phyloP scores from a whole-genome alignment of 306 rosid species.

The Lathyrus aphaca region DNA sequence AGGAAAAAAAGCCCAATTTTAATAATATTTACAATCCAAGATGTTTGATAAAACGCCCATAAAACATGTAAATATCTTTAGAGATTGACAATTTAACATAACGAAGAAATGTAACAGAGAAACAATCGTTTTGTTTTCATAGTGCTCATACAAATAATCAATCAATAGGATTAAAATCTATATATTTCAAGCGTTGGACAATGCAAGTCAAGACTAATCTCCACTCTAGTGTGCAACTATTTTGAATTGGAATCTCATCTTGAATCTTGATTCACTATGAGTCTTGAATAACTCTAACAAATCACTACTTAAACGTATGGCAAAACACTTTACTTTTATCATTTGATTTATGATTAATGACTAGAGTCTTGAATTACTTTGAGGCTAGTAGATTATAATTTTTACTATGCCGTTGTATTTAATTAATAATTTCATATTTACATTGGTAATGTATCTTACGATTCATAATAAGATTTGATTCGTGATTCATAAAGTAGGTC shows the following conservation, averaged over 20 bases:
- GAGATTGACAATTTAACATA: slow-evolving; percentile 11
- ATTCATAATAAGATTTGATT: too few relatives aligned
- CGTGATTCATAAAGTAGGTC: not conserved
- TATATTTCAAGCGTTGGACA: slow-evolving; percentile 11
- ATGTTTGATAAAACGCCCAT: not conserved
- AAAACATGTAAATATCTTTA: slow-evolving; percentile 5
- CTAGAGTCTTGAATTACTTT: too few relatives aligned
- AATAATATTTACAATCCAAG: slow-evolving; percentile 20
- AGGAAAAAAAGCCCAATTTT: slow-evolving; percentile 15
- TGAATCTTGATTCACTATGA: not conserved
- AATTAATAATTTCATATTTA: not conserved
- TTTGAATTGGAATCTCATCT: not conserved
- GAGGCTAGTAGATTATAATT: too few relatives aligned
- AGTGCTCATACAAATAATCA: slow-evolving; percentile 6
- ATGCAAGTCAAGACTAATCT: not conserved
- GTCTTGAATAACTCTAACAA: not conserved
- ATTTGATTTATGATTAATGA: too few relatives aligned
- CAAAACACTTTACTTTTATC: too few relatives aligned
- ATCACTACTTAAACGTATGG: not conserved
- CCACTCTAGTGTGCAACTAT: not conserved
- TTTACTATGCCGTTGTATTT: not conserved
- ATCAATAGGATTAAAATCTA: not conserved
- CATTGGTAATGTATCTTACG: not conserved
- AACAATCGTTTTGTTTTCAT: not conserved
- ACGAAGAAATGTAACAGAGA: not conserved